Base-by-base conservation (phyloP, 352 stramenopile genomes). In the Globisporangium ultimum region DNA sequence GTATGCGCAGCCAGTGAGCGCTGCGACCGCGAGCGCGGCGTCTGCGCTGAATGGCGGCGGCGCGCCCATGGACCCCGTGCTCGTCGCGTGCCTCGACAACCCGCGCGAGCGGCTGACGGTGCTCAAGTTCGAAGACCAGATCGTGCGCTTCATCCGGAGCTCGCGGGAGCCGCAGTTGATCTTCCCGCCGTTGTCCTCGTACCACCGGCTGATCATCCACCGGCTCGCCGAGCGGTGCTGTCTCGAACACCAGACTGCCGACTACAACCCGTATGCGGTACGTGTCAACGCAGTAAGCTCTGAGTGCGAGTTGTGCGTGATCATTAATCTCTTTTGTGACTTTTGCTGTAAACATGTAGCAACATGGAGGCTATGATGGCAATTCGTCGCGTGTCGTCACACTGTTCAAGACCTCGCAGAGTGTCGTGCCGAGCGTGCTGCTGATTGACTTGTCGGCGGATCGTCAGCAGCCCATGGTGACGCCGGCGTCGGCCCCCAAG, bases 181-280 rank as follows among this genome's bases (percentile, higher is more conserved):
- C 50, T 92, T 96, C 61, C 85, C 87, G 36, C 83, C 87, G 46
- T 60, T 94, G 28, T 95, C 87, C 22, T 95, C 86, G 22, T 95
- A 93, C 61, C 87, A 96, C 60, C 87, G 87, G 7, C 75, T 96
- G 10, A 92, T 96, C 66, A 67, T 98, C 9, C 95, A 98, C 74
- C 88, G 95, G 1, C 76, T 98, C 32, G 93, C 89, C 0, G 90
- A 98, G 64, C 84, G 95, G n/a, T 98, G 96, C 68, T 67, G 69
- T 12, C 80, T 98, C 51, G 77, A 94, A 41, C 82, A 97, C 58
- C 91, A 98, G 64, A 95, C 83, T 0, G 78, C 74, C 1, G 86
- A 95, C 12, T 86, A 86, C 46, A 84, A 78, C 36, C 63, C 74
- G 32, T 88, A 86, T 45, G 53, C 64, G 21, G 63, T 70, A 22